Conservation (phyloP, 768 basidiomycete genomes). For the Hydnomerulius pinastri region DNA sequence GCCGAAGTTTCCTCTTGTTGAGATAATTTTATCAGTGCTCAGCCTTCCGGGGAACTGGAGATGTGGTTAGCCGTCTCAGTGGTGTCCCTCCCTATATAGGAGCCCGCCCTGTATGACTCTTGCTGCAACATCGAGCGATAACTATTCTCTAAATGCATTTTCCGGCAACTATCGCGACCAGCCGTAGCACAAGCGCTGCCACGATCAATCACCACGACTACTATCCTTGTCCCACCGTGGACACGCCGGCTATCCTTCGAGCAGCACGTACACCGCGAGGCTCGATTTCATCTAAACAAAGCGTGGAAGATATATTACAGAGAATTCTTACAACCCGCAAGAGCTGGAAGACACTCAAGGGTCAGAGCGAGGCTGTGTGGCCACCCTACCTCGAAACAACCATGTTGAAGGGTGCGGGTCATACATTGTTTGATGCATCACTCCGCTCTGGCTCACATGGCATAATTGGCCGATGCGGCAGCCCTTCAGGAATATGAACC, state of each 20-base stretch:
- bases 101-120: constrained; percentile 1
- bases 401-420: constrained; percentile 63
- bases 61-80: constrained; percentile 20
- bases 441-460: constrained; percentile 18
- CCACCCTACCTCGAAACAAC: constrained; percentile 78
- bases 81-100: constrained; percentile 28
- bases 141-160: constrained; percentile 18
- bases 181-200: constrained; percentile 5
- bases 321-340: constrained; percentile 69
- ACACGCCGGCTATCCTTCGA: constrained; percentile 3
- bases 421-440: constrained; percentile 2
- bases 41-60: constrained; percentile 21
- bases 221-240: not conserved
- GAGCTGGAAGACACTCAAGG: constrained; percentile 74
- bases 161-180: constrained; percentile 2
- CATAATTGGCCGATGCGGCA: constrained; percentile 30
- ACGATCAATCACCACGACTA: not conserved
- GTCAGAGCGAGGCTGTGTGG: constrained; percentile 72
- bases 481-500: constrained; percentile 75
- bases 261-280: constrained; percentile 14
- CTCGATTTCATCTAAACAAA: constrained; percentile 15
- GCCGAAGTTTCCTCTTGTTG: constrained; percentile 9
- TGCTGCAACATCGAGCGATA: constrained; percentile 1
- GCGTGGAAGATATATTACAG: constrained; percentile 56
- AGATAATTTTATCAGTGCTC: constrained; percentile 8